Conservation (phyloP, 139 green algal species). For the Coccomyxa sp. region DNA sequence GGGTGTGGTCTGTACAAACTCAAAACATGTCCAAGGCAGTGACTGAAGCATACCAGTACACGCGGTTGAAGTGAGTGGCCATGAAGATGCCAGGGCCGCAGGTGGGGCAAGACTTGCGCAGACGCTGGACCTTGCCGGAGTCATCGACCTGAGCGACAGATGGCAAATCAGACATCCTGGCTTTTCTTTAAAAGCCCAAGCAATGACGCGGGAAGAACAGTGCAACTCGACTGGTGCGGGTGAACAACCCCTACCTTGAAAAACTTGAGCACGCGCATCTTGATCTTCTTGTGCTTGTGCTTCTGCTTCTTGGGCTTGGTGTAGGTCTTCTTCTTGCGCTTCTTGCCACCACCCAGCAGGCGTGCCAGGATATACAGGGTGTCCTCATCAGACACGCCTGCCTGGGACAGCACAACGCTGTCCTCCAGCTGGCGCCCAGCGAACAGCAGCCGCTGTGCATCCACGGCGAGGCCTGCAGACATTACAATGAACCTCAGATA, state of each 20-base stretch:
- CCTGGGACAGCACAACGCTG: constrained; percentile 47
- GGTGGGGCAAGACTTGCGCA: constrained; percentile 91
- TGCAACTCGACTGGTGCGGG: not conserved
- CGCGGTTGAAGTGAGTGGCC: constrained; percentile 95
- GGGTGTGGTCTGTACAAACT: too few relatives aligned
- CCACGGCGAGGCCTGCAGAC: constrained; percentile 56
- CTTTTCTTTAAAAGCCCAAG: not conserved
- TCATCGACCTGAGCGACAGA: constrained; percentile 82
- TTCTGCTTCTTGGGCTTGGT: constrained; percentile 99
- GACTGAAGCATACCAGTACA: constrained; percentile 70
- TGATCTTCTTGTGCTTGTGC: constrained; percentile 99
- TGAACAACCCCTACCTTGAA: constrained; percentile 56
- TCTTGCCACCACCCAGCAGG: constrained; percentile 96
- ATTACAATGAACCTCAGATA: too few relatives aligned
- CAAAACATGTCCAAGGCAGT: too few relatives aligned
- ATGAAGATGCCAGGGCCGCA: constrained; percentile 98
- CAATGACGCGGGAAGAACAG: not conserved
- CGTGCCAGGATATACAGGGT: constrained; percentile 79
- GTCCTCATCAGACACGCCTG: constrained; percentile 76
- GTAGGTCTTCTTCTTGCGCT: constrained; percentile 99
- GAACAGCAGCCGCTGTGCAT: constrained; percentile 77
- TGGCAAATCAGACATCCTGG: not conserved
- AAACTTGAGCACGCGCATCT: constrained; percentile 66
- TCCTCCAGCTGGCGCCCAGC: constrained; percentile 74
- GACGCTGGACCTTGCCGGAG: constrained; percentile 92